Conservation (phyloP, 345 rosid species). For the Rhodomyrtus tomentosa region DNA sequence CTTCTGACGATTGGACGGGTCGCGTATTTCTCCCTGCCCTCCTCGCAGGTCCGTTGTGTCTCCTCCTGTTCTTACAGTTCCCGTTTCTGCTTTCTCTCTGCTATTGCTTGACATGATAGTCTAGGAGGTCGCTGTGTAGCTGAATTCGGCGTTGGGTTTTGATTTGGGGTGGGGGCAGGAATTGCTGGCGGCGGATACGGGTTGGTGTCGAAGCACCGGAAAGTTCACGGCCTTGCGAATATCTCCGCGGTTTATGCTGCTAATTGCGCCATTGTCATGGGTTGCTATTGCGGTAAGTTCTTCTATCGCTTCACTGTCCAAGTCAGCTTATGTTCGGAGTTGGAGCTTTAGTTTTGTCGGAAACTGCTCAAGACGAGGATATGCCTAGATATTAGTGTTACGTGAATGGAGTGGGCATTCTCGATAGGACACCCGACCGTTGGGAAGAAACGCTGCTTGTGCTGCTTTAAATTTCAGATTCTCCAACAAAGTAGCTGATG, state of each 20-base stretch:
- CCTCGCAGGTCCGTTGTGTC: constrained; percentile 38
- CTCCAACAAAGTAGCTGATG: neutral
- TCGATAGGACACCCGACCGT: accelerated
- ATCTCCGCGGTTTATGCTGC: constrained; percentile 54
- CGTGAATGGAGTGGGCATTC: neutral
- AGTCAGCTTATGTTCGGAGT: neutral
- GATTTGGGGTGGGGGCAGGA: constrained; percentile 21
- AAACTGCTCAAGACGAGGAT: neutral
- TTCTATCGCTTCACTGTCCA: neutral
- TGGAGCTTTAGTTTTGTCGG: neutral
- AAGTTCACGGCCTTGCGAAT: constrained; percentile 45
- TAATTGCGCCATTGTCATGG: constrained; percentile 57
- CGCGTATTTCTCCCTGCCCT: constrained; percentile 46
- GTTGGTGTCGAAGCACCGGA: constrained; percentile 48
- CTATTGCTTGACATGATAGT: neutral
- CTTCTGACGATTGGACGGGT: constrained; percentile 39
- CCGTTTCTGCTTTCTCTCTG: neutral
- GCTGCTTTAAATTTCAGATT: neutral
- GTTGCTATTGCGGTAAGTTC: constrained; percentile 67
- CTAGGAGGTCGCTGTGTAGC: neutral
- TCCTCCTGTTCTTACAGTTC: neutral
- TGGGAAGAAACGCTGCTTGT: neutral
- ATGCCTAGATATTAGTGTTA: neutral
- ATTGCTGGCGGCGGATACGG: constrained; percentile 63
- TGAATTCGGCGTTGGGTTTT: neutral